Conservation (phyloP, 805 yeast genomes). For the Cyberlindnera maritima region DNA sequence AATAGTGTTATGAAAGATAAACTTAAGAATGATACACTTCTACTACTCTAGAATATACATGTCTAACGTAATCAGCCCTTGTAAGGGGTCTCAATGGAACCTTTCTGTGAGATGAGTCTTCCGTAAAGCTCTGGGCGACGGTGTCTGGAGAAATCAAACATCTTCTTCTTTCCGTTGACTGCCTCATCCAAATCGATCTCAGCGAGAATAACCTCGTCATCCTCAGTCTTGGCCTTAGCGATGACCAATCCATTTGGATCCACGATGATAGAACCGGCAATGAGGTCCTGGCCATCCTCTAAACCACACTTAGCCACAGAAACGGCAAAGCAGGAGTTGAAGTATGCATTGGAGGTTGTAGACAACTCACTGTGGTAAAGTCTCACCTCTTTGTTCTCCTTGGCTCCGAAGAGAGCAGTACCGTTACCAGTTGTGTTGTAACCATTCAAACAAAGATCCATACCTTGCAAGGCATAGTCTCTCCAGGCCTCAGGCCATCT, state of each 20-base stretch:
- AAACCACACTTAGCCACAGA: conserved; percentile 36
- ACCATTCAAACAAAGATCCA: conserved; percentile 37
- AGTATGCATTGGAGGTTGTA: conserved; percentile 34
- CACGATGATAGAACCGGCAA: conserved; percentile 36
- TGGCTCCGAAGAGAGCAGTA: conserved; percentile 31
- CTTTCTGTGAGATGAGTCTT: conserved; percentile 29
- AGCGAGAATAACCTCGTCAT: conserved; percentile 32
- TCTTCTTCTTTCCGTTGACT: conserved; percentile 33
- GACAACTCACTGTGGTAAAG: conserved; percentile 34
- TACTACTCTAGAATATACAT: too few species aligned
- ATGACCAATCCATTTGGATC: conserved; percentile 36
- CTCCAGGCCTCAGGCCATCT: conserved; percentile 45
- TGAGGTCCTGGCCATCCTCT: conserved; percentile 36
- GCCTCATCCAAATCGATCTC: conserved; percentile 37
- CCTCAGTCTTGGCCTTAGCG: conserved; percentile 35
- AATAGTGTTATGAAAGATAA: too few species aligned
- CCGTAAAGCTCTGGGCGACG: conserved; percentile 36
- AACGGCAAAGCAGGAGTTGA: conserved; percentile 34
- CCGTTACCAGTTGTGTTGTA: conserved; percentile 37
- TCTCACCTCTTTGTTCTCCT: conserved; percentile 32
- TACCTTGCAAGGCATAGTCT: conserved; percentile 37
- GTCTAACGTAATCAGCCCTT: too few species aligned
- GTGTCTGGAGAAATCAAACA: conserved; percentile 37
- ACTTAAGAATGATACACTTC: too few species aligned
- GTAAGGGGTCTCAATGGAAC: conserved; percentile 26